Percentiles rank a stretch among this genome's conserved stretches.
Evolutionary conservation across 768 basidiomycete genomes (phyloP).

Genomic region (Leccinum olivaceopallidum): DNA sequence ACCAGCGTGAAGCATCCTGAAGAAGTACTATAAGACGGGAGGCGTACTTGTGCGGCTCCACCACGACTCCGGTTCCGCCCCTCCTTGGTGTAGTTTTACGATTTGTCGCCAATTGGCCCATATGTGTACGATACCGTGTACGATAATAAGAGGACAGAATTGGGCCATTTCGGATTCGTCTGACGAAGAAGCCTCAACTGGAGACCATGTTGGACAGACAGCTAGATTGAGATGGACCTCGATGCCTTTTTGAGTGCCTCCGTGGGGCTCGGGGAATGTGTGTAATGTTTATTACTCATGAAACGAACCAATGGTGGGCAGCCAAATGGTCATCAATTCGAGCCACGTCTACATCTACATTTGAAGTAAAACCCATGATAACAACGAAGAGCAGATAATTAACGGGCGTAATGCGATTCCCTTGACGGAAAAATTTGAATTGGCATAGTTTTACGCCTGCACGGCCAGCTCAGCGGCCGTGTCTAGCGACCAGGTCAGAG

Average conservation of each 20-base stretch:
- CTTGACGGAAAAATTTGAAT: not conserved
- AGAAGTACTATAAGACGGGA: too few relatives aligned
- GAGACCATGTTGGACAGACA: not conserved
- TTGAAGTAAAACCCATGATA: not conserved
- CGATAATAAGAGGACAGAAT: not conserved
- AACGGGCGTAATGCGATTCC: not conserved
- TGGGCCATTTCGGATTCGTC: not conserved
- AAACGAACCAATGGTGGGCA: not conserved
- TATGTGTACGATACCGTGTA: constrained; percentile 7
- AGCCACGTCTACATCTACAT: not conserved
- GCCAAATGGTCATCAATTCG: not conserved
- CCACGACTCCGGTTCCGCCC: not conserved
- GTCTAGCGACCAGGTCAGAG: not conserved
- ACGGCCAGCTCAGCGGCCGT: not conserved
- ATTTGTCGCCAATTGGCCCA: not conserved
- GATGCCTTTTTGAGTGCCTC: not conserved
- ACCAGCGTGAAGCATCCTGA: too few relatives aligned
- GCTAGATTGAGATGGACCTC: not conserved
- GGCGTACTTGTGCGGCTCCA: not conserved
- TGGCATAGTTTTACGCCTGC: not conserved
- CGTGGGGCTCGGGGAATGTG: not conserved
- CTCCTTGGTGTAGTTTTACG: constrained; percentile 13
- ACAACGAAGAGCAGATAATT: not conserved
- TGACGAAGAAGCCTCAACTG: not conserved
- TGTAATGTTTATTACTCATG: not conserved